A percentile compares a stretch with the other conserved stretches of the same genome.
Conservation (phyloP, 306 rosid genomes). For the Datisca glomerata region DNA sequence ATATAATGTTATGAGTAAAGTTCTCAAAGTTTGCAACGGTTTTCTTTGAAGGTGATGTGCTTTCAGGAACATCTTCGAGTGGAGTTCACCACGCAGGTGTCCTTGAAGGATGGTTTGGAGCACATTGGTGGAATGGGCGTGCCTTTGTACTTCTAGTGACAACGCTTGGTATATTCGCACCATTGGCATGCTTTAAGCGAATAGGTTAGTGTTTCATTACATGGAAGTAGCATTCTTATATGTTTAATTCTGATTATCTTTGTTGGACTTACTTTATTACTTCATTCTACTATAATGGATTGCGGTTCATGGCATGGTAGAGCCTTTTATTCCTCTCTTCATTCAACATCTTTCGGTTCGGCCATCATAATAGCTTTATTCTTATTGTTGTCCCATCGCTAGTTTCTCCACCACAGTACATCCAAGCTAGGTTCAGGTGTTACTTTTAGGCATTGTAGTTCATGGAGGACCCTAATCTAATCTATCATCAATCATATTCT, state of each 20-base stretch:
- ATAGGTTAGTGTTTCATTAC: slow-evolving; percentile 18
- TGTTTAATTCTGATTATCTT: background rate
- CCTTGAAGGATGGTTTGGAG: slow-evolving; percentile 32
- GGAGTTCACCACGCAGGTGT: slow-evolving; percentile 31
- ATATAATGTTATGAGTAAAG: too few species aligned
- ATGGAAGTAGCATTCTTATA: background rate
- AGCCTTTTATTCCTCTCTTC: too few species aligned
- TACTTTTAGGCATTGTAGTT: too few species aligned
- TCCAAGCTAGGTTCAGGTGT: too few species aligned
- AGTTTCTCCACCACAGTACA: too few species aligned
- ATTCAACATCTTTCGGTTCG: too few species aligned
- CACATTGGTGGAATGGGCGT: slow-evolving; percentile 35
- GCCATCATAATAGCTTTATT: too few species aligned
- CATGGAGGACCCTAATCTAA: too few species aligned
- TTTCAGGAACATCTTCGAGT: slow-evolving; percentile 22
- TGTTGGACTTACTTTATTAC: background rate
- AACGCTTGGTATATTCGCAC: slow-evolving; percentile 19
- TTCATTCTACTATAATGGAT: background rate
- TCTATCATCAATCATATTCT: too few species aligned
- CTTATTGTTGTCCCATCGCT: too few species aligned
- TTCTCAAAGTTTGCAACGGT: too few species aligned
- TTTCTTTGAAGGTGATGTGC: slow-evolving; percentile 14
- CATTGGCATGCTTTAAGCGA: slow-evolving; percentile 25
- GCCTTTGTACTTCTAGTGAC: slow-evolving; percentile 21
- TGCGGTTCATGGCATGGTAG: too few species aligned